Percentiles rank a stretch among this genome's conserved stretches.
Evolutionary conservation across 2,329 filamentous ascomycete genomes (phyloP).

Genomic region (Pyricularia pennisetigena): DNA sequence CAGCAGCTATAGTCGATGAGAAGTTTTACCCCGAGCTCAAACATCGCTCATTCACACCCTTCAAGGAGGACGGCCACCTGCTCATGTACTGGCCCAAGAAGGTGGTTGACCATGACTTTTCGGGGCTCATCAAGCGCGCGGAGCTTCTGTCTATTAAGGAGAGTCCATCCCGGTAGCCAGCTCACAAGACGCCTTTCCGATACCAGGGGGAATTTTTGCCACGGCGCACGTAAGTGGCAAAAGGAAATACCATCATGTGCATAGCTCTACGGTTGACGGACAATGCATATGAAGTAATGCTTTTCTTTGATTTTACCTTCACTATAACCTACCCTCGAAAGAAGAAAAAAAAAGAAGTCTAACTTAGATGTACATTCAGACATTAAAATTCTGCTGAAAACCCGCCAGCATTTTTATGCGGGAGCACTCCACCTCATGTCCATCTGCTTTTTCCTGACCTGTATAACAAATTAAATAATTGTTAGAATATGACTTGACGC

Average conservation of each 20-base stretch:
- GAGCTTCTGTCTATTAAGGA: neutral
- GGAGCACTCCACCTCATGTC: slow-evolving; percentile 49
- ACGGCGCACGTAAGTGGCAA: neutral
- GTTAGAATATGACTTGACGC: neutral
- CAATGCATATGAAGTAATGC: neutral
- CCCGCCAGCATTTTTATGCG: slow-evolving; percentile 10
- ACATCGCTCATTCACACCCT: neutral
- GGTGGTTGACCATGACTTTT: neutral
- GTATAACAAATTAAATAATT: neutral
- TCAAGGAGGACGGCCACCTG: neutral
- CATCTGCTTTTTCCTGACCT: slow-evolving; percentile 59
- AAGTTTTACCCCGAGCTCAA: slow-evolving; percentile 3
- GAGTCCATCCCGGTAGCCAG: neutral
- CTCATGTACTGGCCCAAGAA: neutral
- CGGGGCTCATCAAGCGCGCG: neutral
- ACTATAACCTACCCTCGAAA: neutral
- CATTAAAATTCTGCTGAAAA: neutral
- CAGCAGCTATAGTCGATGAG: neutral
- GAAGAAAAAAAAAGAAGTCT: neutral
- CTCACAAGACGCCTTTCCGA: no score
- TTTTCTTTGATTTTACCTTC: neutral
- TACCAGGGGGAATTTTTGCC: neutral
- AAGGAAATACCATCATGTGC: neutral
- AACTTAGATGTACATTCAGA: neutral
- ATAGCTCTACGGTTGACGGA: neutral